These are phyloP conservation scores for Prunus campanulata DNA, from an alignment of 306 rosid genomes.

Conservation along the genomic window DNA sequence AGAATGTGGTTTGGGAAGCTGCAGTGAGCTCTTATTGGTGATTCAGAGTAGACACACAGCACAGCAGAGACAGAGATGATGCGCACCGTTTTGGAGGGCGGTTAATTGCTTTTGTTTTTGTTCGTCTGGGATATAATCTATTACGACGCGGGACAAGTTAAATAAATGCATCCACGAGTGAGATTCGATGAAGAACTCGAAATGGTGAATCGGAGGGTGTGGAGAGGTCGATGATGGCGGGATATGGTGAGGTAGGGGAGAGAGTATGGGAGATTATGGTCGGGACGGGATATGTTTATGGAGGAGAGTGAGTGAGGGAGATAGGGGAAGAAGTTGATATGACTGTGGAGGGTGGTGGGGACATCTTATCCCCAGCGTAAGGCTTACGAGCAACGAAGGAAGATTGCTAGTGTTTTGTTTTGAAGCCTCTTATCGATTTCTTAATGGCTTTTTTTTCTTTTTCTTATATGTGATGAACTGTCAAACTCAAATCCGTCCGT, in stretches of 20 bases:
- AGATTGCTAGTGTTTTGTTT: conserved; percentile 34
- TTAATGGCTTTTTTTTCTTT: neutral
- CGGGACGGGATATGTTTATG: conserved; percentile 1
- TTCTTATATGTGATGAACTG: neutral
- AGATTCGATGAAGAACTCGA: neutral
- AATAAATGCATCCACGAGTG: neutral
- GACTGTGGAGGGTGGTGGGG: conserved; percentile 33
- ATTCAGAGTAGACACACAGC: neutral
- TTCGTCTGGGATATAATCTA: neutral
- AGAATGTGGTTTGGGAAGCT: conserved; percentile 11
- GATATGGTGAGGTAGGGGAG: neutral
- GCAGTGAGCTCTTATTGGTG: conserved; percentile 17
- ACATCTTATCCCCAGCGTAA: conserved; percentile 45
- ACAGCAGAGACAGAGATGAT: neutral
- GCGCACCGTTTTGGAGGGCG: conserved; percentile 2
- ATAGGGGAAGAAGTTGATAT: neutral
- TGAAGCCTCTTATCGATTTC: conserved; percentile 35
- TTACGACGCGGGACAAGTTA: neutral
- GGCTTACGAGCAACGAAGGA: conserved; percentile 35
- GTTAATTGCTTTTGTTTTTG: neutral
- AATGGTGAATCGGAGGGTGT: neutral
- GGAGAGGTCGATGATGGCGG: neutral
- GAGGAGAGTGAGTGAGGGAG: neutral
- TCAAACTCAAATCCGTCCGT: neutral
- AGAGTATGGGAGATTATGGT: conserved; percentile 7